phyloP scores from a whole-genome alignment of 2,329 filamentous ascomycete genomes.

The Claviceps digitariae region DNA sequence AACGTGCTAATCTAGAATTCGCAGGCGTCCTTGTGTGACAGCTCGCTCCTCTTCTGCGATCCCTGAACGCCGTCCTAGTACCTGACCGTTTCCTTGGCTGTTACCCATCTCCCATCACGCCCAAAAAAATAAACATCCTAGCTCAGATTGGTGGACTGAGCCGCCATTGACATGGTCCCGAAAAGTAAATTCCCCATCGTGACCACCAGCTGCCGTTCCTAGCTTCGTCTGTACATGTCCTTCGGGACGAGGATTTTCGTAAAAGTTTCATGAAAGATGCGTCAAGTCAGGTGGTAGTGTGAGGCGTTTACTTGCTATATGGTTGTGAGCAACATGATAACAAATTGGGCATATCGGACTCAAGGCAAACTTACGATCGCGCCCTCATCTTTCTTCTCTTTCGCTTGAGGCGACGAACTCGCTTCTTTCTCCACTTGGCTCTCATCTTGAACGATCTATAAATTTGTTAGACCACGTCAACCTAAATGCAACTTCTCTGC shows the following conservation, averaged over 20 bases:
- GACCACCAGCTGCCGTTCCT: constrained; percentile 7
- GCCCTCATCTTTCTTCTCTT: constrained; percentile 99
- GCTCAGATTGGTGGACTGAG: constrained; percentile 6
- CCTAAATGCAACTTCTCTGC: too few relatives aligned
- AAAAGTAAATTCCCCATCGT: constrained; percentile 11
- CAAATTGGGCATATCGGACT: neutral
- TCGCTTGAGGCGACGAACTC: constrained; percentile 95
- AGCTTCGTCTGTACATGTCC: constrained; percentile 13
- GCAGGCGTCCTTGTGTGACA: constrained; percentile 15
- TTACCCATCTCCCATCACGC: constrained; percentile 19
- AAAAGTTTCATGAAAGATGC: constrained; percentile 27
- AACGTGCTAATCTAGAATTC: constrained; percentile 11
- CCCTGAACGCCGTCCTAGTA: constrained; percentile 15
- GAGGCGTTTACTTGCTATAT: constrained; percentile 54
- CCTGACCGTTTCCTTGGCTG: constrained; percentile 20
- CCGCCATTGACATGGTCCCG: constrained; percentile 3
- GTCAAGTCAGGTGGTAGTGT: constrained; percentile 42
- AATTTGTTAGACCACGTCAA: neutral
- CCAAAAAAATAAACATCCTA: constrained; percentile 11
- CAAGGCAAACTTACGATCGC: constrained; percentile 63
- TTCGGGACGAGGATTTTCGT: constrained; percentile 20
- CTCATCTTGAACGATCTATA: constrained; percentile 47
- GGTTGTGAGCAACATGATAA: constrained; percentile 18
- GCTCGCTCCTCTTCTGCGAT: constrained; percentile 14
- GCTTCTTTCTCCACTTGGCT: constrained; percentile 99